phyloP scores from a whole-genome alignment of 306 rosid species.

The Vicia faba region DNA sequence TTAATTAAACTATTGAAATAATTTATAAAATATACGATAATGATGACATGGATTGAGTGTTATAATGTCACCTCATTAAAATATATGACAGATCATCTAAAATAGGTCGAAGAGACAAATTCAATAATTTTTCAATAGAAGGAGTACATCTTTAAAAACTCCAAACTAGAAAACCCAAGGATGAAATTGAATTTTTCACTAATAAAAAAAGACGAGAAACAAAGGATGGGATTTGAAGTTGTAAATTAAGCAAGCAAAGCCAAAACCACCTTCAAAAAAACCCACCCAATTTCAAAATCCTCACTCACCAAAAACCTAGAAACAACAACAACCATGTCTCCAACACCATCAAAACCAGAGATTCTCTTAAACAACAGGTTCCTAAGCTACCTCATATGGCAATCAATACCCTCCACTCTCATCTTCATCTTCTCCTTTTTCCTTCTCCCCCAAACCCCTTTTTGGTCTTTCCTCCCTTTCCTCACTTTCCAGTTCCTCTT shows the following conservation, averaged over 20 bases:
- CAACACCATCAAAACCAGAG: conserved; percentile 39
- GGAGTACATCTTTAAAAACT: too few relatives aligned
- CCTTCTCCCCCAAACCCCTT: conserved; percentile 17
- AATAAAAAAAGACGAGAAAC: too few relatives aligned
- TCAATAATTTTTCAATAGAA: too few relatives aligned
- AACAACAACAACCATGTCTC: conserved; percentile 16
- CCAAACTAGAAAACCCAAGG: too few relatives aligned
- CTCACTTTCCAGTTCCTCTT: conserved; percentile 68
- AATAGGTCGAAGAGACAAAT: too few relatives aligned
- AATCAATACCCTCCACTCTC: conserved; percentile 74
- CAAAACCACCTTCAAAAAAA: neutral
- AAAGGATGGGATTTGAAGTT: neutral
- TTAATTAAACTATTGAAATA: too few relatives aligned
- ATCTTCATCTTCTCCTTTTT: conserved; percentile 53
- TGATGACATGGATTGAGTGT: too few relatives aligned
- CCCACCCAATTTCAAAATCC: neutral
- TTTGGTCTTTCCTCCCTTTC: conserved; percentile 45
- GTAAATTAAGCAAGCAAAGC: conserved; percentile 2
- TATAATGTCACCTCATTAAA: too few relatives aligned
- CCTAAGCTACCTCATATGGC: conserved; percentile 83
- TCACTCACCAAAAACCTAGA: conserved; percentile 19
- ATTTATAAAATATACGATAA: too few relatives aligned
- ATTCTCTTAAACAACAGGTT: conserved; percentile 61
- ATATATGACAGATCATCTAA: too few relatives aligned
- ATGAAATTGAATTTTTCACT: too few relatives aligned